phyloP scores from a whole-genome alignment of 768 basidiomycete species.

The Rhizopogon sp. region DNA sequence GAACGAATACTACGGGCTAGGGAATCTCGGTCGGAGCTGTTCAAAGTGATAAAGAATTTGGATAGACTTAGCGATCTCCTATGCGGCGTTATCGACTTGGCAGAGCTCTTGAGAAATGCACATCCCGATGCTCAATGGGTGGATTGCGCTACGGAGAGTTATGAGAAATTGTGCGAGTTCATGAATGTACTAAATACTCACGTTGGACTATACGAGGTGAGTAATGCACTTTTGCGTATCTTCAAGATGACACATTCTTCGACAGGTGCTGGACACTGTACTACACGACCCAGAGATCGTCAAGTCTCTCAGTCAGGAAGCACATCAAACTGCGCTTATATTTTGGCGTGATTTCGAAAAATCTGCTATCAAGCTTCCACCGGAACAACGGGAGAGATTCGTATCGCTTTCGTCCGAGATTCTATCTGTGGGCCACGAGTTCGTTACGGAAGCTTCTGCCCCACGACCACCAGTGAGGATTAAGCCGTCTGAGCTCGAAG shows the following conservation, averaged over 20 bases:
- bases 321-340: conserved; percentile 82
- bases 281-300: conserved; percentile 65
- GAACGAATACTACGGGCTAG: conserved; percentile 74
- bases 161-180: conserved; percentile 90
- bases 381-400: conserved; percentile 71
- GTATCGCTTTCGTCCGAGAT: conserved; percentile 90
- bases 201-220: conserved; percentile 82
- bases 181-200: conserved; percentile 98
- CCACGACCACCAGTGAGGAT: conserved; percentile 65
- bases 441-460: conserved; percentile 63
- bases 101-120: conserved; percentile 88
- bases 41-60: conserved; percentile 90
- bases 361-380: conserved; percentile 88
- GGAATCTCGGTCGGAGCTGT: conserved; percentile 68
- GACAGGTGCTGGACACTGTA: conserved; percentile 66
- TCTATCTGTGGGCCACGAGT: conserved; percentile 79
- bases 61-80: conserved; percentile 95
- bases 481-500: conserved; percentile 62
- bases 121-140: conserved; percentile 88
- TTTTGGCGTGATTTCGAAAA: conserved; percentile 98
- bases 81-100: conserved; percentile 94
- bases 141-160: conserved; percentile 77
- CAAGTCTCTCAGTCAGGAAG: conserved; percentile 64
- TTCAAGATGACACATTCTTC: background rate
- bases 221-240: conserved; percentile 20